Conservation (phyloP, 306 rosid genomes). For the Sicyos edulis region DNA sequence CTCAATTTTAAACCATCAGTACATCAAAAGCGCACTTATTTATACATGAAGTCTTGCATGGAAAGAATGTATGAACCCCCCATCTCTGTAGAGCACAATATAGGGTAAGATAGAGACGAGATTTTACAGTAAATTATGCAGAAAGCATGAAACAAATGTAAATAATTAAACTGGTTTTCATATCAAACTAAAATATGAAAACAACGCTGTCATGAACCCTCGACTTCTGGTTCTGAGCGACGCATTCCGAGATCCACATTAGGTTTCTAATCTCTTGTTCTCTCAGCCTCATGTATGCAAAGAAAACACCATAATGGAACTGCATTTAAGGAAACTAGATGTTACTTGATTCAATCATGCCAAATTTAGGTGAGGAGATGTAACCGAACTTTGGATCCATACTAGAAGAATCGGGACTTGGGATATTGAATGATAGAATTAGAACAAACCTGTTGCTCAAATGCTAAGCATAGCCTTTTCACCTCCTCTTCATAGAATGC, state of each 20-base stretch:
- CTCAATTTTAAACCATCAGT: not conserved
- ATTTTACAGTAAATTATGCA: slow-evolving; percentile 41
- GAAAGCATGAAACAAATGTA: slow-evolving; percentile 21
- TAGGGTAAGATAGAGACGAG: slow-evolving; percentile 21
- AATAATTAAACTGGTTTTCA: not conserved
- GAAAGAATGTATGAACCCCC: slow-evolving; percentile 20
- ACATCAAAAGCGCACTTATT: slow-evolving; percentile 14
- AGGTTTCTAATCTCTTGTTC: slow-evolving; percentile 95
- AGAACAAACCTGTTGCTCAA: slow-evolving; percentile 81
- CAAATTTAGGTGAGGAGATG: not conserved
- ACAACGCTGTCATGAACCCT: slow-evolving; percentile 97
- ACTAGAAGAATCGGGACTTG: not conserved
- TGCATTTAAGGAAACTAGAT: slow-evolving; percentile 33
- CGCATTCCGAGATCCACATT: slow-evolving; percentile 98
- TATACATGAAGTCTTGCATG: slow-evolving; percentile 11
- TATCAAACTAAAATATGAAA: slow-evolving; percentile 62
- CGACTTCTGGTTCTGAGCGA: slow-evolving; percentile 96
- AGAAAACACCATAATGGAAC: slow-evolving; percentile 95
- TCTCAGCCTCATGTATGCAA: slow-evolving; percentile 95
- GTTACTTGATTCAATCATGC: not conserved
- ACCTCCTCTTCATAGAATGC: slow-evolving; percentile 99
- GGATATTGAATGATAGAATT: slow-evolving; percentile 1
- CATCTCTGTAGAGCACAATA: slow-evolving; percentile 13
- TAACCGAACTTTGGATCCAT: not conserved
- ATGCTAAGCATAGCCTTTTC: slow-evolving; percentile 90